These are phyloP conservation scores for Carex pumila DNA, from an alignment of 176 grass and related monocot species.

Conservation along the genomic window DNA sequence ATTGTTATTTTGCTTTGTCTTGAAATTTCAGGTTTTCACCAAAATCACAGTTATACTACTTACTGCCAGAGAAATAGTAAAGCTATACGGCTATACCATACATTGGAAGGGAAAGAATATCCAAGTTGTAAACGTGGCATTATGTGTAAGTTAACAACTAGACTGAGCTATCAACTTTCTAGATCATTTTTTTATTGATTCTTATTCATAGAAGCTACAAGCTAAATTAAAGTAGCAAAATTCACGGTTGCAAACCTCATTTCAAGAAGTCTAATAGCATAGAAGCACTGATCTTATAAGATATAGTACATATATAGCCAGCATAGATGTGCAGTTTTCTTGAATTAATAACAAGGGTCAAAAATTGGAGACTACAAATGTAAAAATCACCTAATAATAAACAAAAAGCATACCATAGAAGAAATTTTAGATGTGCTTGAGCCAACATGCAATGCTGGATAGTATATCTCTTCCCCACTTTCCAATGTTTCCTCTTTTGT, in stretches of 20 bases:
- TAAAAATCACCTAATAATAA: slow-evolving; percentile 9
- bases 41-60: not conserved
- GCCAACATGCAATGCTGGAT: slow-evolving; percentile 81
- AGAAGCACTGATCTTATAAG: not conserved
- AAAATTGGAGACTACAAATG: not conserved
- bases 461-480: slow-evolving; percentile 85
- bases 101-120: not conserved
- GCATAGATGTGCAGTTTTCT: not conserved
- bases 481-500: slow-evolving; percentile 36
- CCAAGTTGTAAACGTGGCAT: not conserved
- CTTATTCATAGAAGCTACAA: not conserved
- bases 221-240: not conserved
- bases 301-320: not conserved
- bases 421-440: slow-evolving; percentile 43
- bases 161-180: not conserved
- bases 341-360: not conserved
- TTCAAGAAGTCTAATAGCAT: not conserved
- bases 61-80: not conserved
- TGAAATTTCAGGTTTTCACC: not conserved
- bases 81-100: not conserved
- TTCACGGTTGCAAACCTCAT: not conserved
- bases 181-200: not conserved
- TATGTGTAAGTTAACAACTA: not conserved
- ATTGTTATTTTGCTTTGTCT: not conserved
- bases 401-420: slow-evolving; percentile 52